These are phyloP conservation scores for Chenopodium formosanum DNA, from an alignment of 148 eudicot genomes.

Conservation along the genomic window DNA sequence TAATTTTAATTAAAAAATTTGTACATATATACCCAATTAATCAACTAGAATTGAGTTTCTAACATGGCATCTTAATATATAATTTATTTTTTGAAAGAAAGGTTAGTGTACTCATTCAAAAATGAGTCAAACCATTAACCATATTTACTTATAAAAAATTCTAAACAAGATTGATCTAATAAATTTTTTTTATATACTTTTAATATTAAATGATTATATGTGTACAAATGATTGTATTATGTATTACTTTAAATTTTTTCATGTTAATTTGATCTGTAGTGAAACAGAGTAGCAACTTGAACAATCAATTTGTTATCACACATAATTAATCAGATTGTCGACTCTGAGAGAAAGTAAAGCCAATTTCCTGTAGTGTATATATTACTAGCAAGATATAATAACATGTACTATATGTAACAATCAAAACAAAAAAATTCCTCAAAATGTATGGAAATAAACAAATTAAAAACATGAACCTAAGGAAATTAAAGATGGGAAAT, in stretches of 20 bases:
- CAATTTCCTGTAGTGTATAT: background rate
- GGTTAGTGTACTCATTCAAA: no score
- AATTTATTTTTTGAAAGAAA: no score
- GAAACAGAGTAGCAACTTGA: no score
- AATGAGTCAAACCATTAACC: no score
- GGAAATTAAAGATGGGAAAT: background rate
- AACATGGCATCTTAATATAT: no score
- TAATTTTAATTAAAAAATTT: background rate
- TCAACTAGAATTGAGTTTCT: background rate
- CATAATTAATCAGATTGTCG: background rate
- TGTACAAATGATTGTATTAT: background rate
- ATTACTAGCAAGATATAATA: background rate
- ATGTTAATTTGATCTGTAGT: no score
- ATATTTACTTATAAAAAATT: no score
- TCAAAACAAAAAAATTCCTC: background rate
- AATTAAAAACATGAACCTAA: background rate
- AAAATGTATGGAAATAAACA: conserved; percentile 13
- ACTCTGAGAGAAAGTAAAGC: background rate
- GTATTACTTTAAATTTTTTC: no score
- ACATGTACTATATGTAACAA: background rate
- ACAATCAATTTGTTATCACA: no score
- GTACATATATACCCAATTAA: background rate
- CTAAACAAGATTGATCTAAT: no score
- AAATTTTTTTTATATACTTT: no score
- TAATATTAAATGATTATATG: no score